Base-by-base conservation (phyloP, 768 basidiomycete species). In the Boletus sp. region DNA sequence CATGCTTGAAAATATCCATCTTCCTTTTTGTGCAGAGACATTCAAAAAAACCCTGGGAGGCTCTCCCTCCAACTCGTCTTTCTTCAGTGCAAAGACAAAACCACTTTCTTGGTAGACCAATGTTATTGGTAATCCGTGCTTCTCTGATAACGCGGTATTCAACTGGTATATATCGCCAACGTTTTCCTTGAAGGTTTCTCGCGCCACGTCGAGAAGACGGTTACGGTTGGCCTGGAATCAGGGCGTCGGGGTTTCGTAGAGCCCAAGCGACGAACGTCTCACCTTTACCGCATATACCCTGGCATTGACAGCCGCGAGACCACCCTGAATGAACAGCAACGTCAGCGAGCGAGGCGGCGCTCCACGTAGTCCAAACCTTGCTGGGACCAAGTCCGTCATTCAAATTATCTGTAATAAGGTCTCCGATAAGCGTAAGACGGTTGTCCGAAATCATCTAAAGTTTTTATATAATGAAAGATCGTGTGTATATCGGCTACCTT, bases 161-260 rank as follows among this genome's bases (percentile, higher is more conserved):
- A 94, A 75, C 52, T 86, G 80, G 59, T 86, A 85, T 52, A 97
- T 92, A 66, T 99, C 96, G 15, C 84, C 82, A 44, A 96, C 80
- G 62, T 96, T 96, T 71, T 99, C 95, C 64, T 89, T 92, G 76
- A 88, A 98, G 0, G 95, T 95, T 70, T 93, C 93, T 3, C 97
- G 83, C 2, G 96, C 97, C 7, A 98, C 93, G 61, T 98, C 96
- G 32, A 99, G 85, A 10, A 96, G 78, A 30, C 84, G 83, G 62
- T 93, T 91, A 65, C 80, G 82, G 58, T 90, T 89, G 3, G 92
- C 89, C 82, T 89, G 46, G 7, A 49, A 44, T 37, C 39, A 30
- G 33, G 33, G 42, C 28, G 35, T 35, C 11, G 32, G 17, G 3
- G 33, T 40, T 59, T 47, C 35, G 18, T 48, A 29, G 10, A 40